phyloP scores from a whole-genome alignment of 1,284 basidiomycete genomes.

The Fomes fomentarius region DNA sequence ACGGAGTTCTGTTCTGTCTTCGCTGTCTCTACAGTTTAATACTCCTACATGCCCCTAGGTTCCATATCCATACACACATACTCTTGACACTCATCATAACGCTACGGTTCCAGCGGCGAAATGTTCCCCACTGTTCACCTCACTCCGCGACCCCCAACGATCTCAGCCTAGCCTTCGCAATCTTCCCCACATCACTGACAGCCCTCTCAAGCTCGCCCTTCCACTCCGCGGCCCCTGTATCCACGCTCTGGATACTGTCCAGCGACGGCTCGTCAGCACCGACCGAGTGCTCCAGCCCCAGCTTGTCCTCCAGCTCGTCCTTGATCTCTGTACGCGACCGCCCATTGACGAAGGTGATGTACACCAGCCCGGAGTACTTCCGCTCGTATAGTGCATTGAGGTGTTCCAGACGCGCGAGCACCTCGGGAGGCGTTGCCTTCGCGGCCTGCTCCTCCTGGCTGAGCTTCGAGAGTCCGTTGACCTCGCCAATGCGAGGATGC shows the following conservation, averaged over 20 bases:
- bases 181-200: conserved; percentile 72
- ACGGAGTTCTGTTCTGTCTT: conserved; percentile 7
- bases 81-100: background rate
- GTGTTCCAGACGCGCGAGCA: conserved; percentile 61
- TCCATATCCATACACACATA: background rate
- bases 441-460: conserved; percentile 81
- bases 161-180: conserved; percentile 69
- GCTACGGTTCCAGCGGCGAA: too few species aligned
- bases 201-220: conserved; percentile 68
- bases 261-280: conserved; percentile 45
- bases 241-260: conserved; percentile 42
- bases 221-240: conserved; percentile 42
- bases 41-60: background rate
- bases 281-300: conserved; percentile 56
- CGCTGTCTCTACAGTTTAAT: background rate
- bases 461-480: conserved; percentile 67
- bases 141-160: conserved; percentile 39
- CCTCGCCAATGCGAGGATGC: conserved; percentile 90
- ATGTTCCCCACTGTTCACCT: conserved; percentile 18
- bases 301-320: conserved; percentile 75
- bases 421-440: conserved; percentile 61
- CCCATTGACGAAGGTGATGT: conserved; percentile 92
- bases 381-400: conserved; percentile 81
- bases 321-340: conserved; percentile 73
- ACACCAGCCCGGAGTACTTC: conserved; percentile 75